A percentile compares a stretch with the other conserved stretches of the same genome.
Conservation (phyloP, 345 rosid genomes). For the Gossypium raimondii region DNA sequence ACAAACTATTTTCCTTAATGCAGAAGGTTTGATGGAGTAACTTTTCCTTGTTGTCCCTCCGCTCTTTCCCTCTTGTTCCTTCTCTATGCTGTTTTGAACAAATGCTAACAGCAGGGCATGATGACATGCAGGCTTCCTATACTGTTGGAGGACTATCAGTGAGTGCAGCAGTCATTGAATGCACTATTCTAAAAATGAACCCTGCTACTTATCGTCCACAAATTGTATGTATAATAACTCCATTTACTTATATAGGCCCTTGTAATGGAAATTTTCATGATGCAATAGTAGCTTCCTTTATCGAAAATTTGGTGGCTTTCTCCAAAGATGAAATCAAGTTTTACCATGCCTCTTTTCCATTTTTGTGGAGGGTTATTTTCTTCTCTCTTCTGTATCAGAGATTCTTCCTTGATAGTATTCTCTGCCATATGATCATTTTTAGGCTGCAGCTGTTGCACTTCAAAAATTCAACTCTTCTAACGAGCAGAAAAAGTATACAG, state of each 20-base stretch:
- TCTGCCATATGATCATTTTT: not conserved
- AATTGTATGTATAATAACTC: constrained; percentile 40
- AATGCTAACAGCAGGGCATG: constrained; percentile 15
- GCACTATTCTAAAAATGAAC: constrained; percentile 52
- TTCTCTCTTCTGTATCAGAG: not conserved
- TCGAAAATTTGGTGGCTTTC: not conserved
- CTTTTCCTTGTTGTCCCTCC: constrained; percentile 3
- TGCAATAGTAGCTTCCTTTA: not conserved
- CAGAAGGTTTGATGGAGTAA: constrained; percentile 45
- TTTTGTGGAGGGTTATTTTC: not conserved
- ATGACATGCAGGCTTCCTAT: constrained; percentile 52
- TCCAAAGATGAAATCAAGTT: not conserved
- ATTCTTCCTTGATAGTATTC: constrained; percentile 3
- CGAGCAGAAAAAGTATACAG: constrained; percentile 39
- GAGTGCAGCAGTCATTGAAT: constrained; percentile 58
- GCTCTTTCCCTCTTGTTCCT: not conserved
- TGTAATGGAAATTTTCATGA: not conserved
- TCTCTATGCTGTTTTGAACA: not conserved
- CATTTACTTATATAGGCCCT: constrained; percentile 10
- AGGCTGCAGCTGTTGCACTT: not conserved
- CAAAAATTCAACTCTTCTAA: constrained; percentile 24
- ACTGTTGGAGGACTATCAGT: constrained; percentile 53
- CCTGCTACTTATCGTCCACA: constrained; percentile 55
- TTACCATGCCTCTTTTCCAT: not conserved
- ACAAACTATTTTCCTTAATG: constrained; percentile 52